These are phyloP conservation scores for Monilinia vaccinii-corymbosi DNA, from an alignment of 2,329 filamentous ascomycete species.

Conservation along the genomic window DNA sequence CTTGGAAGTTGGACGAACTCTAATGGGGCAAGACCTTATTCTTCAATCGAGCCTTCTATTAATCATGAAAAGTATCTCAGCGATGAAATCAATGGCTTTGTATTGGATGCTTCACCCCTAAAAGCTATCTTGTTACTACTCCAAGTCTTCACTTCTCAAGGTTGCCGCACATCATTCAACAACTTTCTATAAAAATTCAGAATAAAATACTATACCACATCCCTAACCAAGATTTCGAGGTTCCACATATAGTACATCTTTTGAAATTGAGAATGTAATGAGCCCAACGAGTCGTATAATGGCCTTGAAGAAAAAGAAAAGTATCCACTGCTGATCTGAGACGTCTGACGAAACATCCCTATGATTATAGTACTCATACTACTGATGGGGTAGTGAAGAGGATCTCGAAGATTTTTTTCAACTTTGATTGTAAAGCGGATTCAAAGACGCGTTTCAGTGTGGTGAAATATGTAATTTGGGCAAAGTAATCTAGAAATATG, in stretches of 20 bases:
- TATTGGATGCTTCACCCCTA: neutral
- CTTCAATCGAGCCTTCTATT: neutral
- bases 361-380: no score
- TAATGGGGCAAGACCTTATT: neutral
- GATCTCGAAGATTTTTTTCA: no score
- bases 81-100: neutral
- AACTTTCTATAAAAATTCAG: neutral
- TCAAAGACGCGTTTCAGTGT: no score
- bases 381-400: no score
- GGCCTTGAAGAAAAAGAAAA: neutral
- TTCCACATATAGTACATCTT: neutral
- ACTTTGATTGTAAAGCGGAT: no score
- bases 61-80: no score
- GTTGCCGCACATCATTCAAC: neutral
- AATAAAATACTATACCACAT: neutral
- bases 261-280: neutral
- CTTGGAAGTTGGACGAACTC: neutral
- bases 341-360: no score
- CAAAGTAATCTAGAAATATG: no score
- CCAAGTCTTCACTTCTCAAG: neutral
- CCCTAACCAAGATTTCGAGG: neutral
- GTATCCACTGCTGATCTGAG: no score
- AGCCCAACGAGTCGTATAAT: neutral
- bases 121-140: neutral
- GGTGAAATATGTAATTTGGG: no score